These are phyloP conservation scores for Candida stauntonica DNA, from an alignment of 805 yeast genomes.

Conservation along the genomic window DNA sequence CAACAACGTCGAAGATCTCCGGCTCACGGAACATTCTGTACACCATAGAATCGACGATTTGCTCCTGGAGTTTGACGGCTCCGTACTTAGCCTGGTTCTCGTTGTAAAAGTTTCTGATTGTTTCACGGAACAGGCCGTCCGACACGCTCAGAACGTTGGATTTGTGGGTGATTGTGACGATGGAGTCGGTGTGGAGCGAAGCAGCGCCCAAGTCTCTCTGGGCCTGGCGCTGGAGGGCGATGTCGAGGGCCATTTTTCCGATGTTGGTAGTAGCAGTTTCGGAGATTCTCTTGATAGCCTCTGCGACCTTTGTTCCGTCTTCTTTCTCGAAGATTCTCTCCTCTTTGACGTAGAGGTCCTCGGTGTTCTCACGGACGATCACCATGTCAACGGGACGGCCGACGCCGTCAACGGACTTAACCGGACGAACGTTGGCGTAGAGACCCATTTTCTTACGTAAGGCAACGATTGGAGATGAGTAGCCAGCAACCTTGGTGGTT, in stretches of 20 bases:
- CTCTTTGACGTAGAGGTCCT: slow-evolving; percentile 93
- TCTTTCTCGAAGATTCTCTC: slow-evolving; percentile 69
- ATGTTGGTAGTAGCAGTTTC: slow-evolving; percentile 83
- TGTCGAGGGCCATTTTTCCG: slow-evolving; percentile 86
- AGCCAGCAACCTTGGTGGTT: slow-evolving; percentile 88
- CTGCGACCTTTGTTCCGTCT: slow-evolving; percentile 89
- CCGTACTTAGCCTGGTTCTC: slow-evolving; percentile 54
- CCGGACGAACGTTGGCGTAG: slow-evolving; percentile 97
- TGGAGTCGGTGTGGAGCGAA: slow-evolving; percentile 49
- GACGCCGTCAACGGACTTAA: slow-evolving; percentile 81
- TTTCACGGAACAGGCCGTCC: slow-evolving; percentile 95
- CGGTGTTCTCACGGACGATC: slow-evolving; percentile 97
- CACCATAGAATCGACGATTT: slow-evolving; percentile 98
- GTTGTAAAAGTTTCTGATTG: slow-evolving; percentile 43
- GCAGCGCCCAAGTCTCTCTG: slow-evolving; percentile 62
- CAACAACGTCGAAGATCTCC: slow-evolving; percentile 93
- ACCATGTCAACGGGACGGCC: slow-evolving; percentile 95
- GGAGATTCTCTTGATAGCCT: slow-evolving; percentile 94
- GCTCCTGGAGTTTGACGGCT: slow-evolving; percentile 75
- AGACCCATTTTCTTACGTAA: slow-evolving; percentile 91
- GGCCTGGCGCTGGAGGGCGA: slow-evolving; percentile 86
- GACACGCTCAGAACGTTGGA: slow-evolving; percentile 89
- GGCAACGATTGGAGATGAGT: slow-evolving; percentile 98
- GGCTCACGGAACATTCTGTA: slow-evolving; percentile 99
- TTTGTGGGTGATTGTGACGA: slow-evolving; percentile 92